Evolutionary conservation across 345 rosid species (phyloP), one percentile per base, ranked within the genome.

Genomic region (Eucalyptus lansdowneana): DNA sequence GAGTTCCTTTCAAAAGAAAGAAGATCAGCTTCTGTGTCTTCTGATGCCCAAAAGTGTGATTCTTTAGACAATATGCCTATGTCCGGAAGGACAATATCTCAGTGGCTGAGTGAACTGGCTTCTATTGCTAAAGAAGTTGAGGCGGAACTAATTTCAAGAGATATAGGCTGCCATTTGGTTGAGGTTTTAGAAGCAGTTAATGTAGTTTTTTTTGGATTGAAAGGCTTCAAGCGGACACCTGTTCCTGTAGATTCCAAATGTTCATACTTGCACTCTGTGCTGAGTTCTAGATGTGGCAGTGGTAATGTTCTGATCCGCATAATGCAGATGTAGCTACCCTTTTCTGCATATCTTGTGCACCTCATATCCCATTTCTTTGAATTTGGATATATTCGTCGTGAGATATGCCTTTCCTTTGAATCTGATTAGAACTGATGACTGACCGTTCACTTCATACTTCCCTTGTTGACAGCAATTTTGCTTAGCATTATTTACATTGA

Each of bases 401-500:
- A 40, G 85, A 21, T 76, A 76, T 76, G 85, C 85, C 45, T 67
- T 50, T 40, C 25, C 85, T 25, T 53, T 54, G 56, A 31, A 89
- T 50, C 25, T 50, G 88, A 69, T 40, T 50, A 37, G 44, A 88
- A 14, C 65, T 22, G 89, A 88, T 50, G 25, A 2, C 47, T 76
- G 29, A 76, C 9, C 2, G 14, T 37, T 17, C 47, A 37, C 47
- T 76, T 40, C 29, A 76, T 37, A 37, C 85, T 85, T 40, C 29
- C n/a, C 51, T 92, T 91, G 80, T 45, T 91, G 80, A 88, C 97
- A 97, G 99, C 97, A 60, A 95, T 96, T 94, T 95, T 96, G 94
- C 94, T 97, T 91, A 97, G 98, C 94, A 92, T 97, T 91, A 95
- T 97, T 89, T 97, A 97, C 96, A 95, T 95, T 89, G 99, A 97